A percentile compares a stretch with the other conserved stretches of the same genome.
phyloP scores from a whole-genome alignment of 441 rosid species.

The Brassica balearica region DNA sequence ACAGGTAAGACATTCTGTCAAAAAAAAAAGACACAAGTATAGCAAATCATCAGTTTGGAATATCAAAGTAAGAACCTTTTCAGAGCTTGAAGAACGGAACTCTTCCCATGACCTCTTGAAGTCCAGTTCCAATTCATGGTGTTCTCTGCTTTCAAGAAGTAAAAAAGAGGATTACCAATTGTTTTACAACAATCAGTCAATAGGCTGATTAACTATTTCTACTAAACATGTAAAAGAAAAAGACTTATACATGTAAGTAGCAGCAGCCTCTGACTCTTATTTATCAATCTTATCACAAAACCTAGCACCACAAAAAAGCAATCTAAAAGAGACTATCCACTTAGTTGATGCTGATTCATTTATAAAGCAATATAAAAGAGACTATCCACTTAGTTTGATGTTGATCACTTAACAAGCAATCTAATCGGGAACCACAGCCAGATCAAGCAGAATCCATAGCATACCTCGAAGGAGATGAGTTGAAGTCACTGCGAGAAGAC shows the following conservation, averaged over 20 bases:
- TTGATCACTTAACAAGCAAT: constrained; percentile 3
- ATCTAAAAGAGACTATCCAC: not conserved
- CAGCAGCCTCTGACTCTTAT: too few species aligned
- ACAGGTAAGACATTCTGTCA: not conserved
- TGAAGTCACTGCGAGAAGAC: constrained; percentile 49
- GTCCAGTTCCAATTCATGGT: constrained; percentile 96
- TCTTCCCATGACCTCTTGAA: constrained; percentile 99
- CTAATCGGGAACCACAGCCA: constrained; percentile 18
- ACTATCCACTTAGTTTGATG: constrained; percentile 6
- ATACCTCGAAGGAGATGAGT: constrained; percentile 78
- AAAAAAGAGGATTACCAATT: not conserved
- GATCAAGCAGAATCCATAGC: not conserved
- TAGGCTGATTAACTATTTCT: not conserved
- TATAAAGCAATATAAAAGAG: not conserved
- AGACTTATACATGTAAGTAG: not conserved
- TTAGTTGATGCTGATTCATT: constrained; percentile 12
- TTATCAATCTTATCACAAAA: constrained; percentile 18
- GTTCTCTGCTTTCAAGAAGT: constrained; percentile 60
- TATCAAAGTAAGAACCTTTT: constrained; percentile 64
- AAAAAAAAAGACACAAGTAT: not conserved
- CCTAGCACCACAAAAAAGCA: constrained; percentile 36
- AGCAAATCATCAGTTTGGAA: constrained; percentile 1
- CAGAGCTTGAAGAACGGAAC: constrained; percentile 97
- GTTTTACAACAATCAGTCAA: constrained; percentile 15
- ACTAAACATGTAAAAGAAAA: not conserved